phyloP scores from a whole-genome alignment of 169 alveolate genomes.

The Toxoplasma gondii region DNA sequence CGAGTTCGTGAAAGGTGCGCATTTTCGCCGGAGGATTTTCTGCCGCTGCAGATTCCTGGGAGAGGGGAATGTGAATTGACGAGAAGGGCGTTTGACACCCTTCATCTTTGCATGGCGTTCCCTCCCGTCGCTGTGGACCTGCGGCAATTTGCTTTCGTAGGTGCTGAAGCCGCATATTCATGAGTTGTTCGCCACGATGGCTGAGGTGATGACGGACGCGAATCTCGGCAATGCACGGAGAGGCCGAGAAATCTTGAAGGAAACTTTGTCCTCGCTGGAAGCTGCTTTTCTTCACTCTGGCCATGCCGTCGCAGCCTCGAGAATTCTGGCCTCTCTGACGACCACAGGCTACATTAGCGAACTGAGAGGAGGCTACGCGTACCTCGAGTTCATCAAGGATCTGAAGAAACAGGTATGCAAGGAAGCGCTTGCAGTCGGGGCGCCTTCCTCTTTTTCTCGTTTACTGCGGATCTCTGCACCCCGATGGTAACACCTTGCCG shows the following conservation, averaged over 20 bases:
- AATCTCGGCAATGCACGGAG: slow-evolving; percentile 12
- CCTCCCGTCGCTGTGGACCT: not conserved
- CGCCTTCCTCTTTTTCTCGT: not conserved
- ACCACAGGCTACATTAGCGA: slow-evolving; percentile 57
- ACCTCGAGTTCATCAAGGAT: slow-evolving; percentile 24
- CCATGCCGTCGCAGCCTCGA: not conserved
- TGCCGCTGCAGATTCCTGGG: no score
- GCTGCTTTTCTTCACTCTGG: slow-evolving; percentile 21
- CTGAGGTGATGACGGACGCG: not conserved
- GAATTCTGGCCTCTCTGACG: slow-evolving; percentile 6
- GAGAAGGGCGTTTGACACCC: no score
- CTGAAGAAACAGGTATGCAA: slow-evolving; percentile 32
- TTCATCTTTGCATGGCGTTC: not conserved
- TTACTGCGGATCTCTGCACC: not conserved
- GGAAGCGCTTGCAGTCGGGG: not conserved
- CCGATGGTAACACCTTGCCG: not conserved
- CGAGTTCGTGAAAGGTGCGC: no score
- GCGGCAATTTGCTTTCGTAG: not conserved
- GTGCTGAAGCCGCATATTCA: slow-evolving; percentile 11
- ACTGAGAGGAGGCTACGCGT: slow-evolving; percentile 18
- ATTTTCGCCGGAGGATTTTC: no score
- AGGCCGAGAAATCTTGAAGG: slow-evolving; percentile 41
- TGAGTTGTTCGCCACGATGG: not conserved
- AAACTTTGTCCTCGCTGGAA: slow-evolving; percentile 12
- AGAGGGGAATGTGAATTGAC: no score